Percentiles rank a stretch among this genome's conserved stretches.
These are phyloP conservation scores for Fraxinus excelsior DNA, from an alignment of 257 asterid species.

Conservation along the genomic window DNA sequence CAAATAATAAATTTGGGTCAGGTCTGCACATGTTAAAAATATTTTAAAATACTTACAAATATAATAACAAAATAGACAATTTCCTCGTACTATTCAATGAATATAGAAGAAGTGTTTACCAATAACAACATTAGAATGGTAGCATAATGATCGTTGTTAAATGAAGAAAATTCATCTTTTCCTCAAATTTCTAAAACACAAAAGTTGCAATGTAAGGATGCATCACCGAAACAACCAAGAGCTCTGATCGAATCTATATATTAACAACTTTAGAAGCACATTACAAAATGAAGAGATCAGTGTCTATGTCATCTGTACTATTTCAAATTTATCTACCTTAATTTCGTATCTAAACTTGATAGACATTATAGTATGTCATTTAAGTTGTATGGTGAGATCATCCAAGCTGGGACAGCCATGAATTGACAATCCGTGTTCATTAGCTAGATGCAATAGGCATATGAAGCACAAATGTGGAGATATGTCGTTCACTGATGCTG, in stretches of 20 bases:
- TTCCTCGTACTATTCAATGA: no score
- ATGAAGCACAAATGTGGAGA: constrained; percentile 95
- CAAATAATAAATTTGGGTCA: background rate
- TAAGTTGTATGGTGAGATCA: constrained; percentile 60
- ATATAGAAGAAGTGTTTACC: no score
- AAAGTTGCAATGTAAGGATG: background rate
- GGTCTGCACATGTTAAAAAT: background rate
- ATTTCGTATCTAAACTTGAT: background rate
- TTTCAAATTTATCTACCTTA: background rate
- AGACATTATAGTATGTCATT: background rate
- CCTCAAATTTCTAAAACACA: no score
- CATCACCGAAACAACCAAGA: background rate
- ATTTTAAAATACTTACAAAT: no score
- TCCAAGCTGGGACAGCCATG: constrained; percentile 62
- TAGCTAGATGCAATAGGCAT: constrained; percentile 93
- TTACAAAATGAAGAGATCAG: background rate
- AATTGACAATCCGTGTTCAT: constrained; percentile 77
- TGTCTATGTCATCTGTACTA: background rate
- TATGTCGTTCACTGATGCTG: constrained; percentile 58
- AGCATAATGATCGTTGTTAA: no score
- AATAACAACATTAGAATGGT: no score
- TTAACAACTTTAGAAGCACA: background rate
- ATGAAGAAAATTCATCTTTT: no score
- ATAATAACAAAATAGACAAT: no score
- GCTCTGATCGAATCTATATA: background rate